phyloP scores from a whole-genome alignment of 2,329 filamentous ascomycete species.

The Curvularia lunata region DNA sequence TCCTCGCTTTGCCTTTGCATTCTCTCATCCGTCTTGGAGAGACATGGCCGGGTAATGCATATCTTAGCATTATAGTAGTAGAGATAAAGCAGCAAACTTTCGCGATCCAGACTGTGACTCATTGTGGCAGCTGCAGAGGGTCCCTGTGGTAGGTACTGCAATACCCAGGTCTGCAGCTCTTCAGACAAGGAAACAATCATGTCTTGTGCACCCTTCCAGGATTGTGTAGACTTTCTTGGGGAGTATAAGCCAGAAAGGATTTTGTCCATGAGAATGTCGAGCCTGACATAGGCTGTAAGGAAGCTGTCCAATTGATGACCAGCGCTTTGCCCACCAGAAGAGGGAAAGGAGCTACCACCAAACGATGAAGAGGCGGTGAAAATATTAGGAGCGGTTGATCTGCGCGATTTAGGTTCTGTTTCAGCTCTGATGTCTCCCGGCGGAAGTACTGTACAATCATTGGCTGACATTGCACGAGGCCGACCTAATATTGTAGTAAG shows the following conservation, averaged over 20 bases:
- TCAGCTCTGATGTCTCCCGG: constrained; percentile 9
- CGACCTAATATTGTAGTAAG: constrained; percentile 47
- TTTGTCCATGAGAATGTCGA: constrained; percentile 26
- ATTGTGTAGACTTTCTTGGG: constrained; percentile 34
- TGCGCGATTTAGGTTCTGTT: constrained; percentile 9
- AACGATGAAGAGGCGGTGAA: not conserved
- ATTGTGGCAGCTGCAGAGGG: constrained; percentile 2
- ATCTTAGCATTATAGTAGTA: constrained; percentile 45
- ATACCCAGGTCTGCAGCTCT: constrained; percentile 39
- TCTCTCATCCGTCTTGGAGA: constrained; percentile 45
- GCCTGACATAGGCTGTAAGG: constrained; percentile 13
- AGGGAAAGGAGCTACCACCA: not conserved
- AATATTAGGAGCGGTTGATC: not conserved
- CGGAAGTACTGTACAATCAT: constrained; percentile 38
- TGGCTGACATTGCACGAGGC: constrained; percentile 38
- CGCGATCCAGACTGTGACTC: constrained; percentile 13
- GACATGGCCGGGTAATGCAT: constrained; percentile 48
- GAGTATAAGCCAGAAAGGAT: constrained; percentile 39
- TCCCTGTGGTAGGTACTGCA: constrained; percentile 29
- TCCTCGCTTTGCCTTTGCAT: constrained; percentile 40
- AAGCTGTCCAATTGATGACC: not conserved
- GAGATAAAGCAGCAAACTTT: constrained; percentile 30
- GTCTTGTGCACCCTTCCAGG: constrained; percentile 40
- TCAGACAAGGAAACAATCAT: constrained; percentile 33
- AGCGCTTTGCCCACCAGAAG: not conserved